Conservation (phyloP, 139 green algal genomes). For the Nannochloris sp. region DNA sequence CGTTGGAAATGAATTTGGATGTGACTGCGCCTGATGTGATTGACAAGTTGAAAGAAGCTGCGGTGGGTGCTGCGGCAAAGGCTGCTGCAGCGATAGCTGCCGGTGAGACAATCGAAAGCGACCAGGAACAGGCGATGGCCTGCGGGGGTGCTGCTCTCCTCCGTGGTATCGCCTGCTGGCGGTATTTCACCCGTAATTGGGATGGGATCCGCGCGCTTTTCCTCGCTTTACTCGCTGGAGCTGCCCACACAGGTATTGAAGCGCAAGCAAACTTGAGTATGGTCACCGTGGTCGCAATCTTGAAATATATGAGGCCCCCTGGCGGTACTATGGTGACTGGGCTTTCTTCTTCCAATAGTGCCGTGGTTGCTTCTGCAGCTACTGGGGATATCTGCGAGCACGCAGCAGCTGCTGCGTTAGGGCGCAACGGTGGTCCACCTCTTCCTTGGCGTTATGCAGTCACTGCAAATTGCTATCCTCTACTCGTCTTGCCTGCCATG, state of each 20-base stretch:
- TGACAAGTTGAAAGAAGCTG: background rate
- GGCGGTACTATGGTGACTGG: too few species aligned
- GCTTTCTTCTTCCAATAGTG: too few species aligned
- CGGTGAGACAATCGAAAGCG: constrained; percentile 5
- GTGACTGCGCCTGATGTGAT: background rate
- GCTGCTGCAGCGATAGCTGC: constrained; percentile 6
- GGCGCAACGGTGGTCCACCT: background rate
- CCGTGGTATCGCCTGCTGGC: constrained; percentile 6
- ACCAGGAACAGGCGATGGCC: constrained; percentile 14
- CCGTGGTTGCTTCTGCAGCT: background rate
- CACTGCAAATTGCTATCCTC: constrained; percentile 40
- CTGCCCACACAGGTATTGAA: constrained; percentile 9
- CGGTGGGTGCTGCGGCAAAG: background rate
- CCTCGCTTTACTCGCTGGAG: constrained; percentile 15
- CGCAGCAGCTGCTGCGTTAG: background rate
- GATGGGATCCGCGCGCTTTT: background rate
- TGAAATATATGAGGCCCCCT: constrained; percentile 11
- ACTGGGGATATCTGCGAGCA: constrained; percentile 1
- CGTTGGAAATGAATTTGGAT: background rate
- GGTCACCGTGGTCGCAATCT: constrained; percentile 14
- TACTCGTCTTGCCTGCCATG: constrained; percentile 46
- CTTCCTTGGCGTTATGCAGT: constrained; percentile 57
- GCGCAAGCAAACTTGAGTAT: constrained; percentile 11
- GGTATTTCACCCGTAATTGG: constrained; percentile 15
- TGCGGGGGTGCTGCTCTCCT: constrained; percentile 3